phyloP scores from a whole-genome alignment of 2,329 filamentous ascomycete species.

The Tolypocladium paradoxum region DNA sequence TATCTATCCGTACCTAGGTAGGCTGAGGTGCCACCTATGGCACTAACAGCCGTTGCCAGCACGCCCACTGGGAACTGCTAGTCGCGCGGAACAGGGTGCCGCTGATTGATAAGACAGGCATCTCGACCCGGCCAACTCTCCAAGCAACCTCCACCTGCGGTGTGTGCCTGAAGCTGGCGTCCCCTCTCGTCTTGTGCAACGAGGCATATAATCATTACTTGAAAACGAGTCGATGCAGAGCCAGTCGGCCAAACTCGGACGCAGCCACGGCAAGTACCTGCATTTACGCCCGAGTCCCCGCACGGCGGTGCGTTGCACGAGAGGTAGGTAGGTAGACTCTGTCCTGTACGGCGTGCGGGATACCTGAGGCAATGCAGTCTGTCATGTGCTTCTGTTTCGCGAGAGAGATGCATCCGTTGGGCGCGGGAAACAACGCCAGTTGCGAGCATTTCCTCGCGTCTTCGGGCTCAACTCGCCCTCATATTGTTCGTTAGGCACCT shows the following conservation, averaged over 20 bases:
- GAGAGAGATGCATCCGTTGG: not conserved
- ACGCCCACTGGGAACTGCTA: not conserved
- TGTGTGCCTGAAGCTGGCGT: not conserved
- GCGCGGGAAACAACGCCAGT: not conserved
- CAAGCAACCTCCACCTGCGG: not conserved
- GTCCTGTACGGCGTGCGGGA: not conserved
- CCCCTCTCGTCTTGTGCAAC: not conserved
- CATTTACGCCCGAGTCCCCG: not conserved
- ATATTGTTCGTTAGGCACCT: no score
- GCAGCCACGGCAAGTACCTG: not conserved
- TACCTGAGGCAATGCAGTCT: not conserved
- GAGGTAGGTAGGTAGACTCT: no score
- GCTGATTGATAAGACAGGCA: not conserved
- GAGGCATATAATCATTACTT: not conserved
- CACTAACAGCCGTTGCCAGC: not conserved
- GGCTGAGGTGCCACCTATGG: no score
- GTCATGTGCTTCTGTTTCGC: not conserved
- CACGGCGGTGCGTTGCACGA: not conserved
- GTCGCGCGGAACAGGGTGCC: not conserved
- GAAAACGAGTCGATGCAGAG: not conserved
- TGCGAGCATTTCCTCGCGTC: no score
- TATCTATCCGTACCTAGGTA: no score
- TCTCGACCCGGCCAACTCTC: not conserved
- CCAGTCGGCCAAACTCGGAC: not conserved
- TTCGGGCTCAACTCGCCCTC: no score